Evolutionary conservation across 257 asterid genomes (phyloP), one percentile per base, ranked within the genome.

Genomic region (Solanum boliviense): DNA sequence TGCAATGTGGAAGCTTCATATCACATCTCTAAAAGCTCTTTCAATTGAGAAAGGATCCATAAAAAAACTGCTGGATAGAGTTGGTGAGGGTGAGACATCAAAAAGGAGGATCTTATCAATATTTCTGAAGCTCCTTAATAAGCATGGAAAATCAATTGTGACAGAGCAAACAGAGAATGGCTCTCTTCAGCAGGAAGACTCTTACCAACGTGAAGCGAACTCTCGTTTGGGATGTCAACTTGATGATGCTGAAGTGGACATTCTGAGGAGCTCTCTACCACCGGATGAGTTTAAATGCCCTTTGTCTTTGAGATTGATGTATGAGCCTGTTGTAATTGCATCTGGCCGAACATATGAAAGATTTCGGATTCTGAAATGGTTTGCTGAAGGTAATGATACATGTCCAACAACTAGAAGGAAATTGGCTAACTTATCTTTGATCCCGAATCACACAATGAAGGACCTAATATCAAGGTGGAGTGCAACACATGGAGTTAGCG

Each of bases 401-500:
- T 97, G 99, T 48, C 99, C 99, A 32, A 93, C 92, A 91, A 96
- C 98, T 88, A 98, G 94, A 84, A 99, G 94, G 92, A 96, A 97
- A 87, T 96, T 97, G 85, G 89, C 94, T 46, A 98, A 96, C 93
- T 95, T 96, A 87, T 93, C 91, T 84, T 92, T 95, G 90, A 97
- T 96, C 52, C 95, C 97, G 25, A 97, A 97, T 92, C 94, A 97
- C 87, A 95, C 98, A 89, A 98, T 96, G 67, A 97, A 96, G 91
- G 99, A 98, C 83, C 94, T 95, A 89, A 98, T 97, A 88, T 90
- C 95, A 60, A 95, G 95, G 87, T 96, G 99, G 99, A 95, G 99
- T 67, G 99, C 94, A 90, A 97, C 92, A 39, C 93, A 95, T 60
- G 96, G 97, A 4, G 72, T 96, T 89, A 93, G 91, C 39, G 87